Conservation (phyloP, 805 yeast genomes). For the Candida suzukii region DNA sequence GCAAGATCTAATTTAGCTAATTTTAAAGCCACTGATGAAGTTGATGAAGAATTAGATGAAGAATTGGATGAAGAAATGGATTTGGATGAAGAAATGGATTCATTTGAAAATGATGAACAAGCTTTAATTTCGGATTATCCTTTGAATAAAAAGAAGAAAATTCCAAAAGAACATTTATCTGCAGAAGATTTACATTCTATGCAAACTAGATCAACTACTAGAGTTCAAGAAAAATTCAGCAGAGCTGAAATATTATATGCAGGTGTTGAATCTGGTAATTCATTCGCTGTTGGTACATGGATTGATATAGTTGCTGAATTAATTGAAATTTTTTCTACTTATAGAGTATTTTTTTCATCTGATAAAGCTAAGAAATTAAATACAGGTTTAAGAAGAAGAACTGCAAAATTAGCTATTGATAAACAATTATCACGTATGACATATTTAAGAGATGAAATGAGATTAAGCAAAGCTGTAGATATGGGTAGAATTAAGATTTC, state of each 20-base stretch:
- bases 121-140: conserved; percentile 28
- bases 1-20: conserved; percentile 5
- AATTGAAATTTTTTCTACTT: conserved; percentile 74
- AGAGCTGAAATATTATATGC: conserved; percentile 42
- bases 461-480: conserved; percentile 22
- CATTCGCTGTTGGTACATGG: conserved; percentile 70
- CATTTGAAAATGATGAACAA: conserved; percentile 4
- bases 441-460: conserved; percentile 53
- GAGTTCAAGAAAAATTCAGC: conserved; percentile 38
- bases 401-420: conserved; percentile 58
- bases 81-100: not conserved
- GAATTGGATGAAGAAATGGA: conserved; percentile 6
- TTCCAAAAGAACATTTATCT: conserved; percentile 14
- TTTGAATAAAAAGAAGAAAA: conserved; percentile 13
- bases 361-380: conserved; percentile 66
- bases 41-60: conserved; percentile 12
- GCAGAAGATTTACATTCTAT: conserved; percentile 21
- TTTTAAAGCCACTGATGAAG: conserved; percentile 3
- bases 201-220: conserved; percentile 23
- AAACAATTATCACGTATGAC: conserved; percentile 66
- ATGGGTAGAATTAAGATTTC: conserved; percentile 9
- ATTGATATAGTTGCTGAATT: conserved; percentile 75
- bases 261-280: conserved; percentile 22
- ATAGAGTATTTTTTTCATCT: conserved; percentile 69
- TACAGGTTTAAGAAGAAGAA: conserved; percentile 60